phyloP scores from a whole-genome alignment of 305 asterid genomes.

The Rubia balearica region DNA sequence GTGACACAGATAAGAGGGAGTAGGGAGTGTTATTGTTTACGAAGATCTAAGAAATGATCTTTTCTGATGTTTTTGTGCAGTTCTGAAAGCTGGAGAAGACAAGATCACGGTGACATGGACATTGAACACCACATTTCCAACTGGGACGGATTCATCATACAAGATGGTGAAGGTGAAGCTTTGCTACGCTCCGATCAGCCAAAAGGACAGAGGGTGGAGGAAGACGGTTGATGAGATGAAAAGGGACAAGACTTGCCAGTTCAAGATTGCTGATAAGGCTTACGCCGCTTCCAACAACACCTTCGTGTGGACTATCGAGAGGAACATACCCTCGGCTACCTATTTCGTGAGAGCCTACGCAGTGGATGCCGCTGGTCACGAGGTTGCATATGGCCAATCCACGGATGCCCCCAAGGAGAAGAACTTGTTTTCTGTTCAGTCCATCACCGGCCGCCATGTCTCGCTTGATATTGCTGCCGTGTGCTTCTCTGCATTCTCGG shows the following conservation, averaged over 20 bases:
- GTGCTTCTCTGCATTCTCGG: slow-evolving; percentile 52
- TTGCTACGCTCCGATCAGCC: slow-evolving; percentile 52
- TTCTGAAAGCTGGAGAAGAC: slow-evolving; percentile 43
- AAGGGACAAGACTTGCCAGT: slow-evolving; percentile 52
- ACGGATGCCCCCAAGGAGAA: slow-evolving; percentile 27
- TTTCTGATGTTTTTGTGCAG: slow-evolving; percentile 22
- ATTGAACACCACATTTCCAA: slow-evolving; percentile 26
- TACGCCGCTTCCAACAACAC: slow-evolving; percentile 25
- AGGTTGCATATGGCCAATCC: slow-evolving; percentile 43
- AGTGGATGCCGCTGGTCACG: slow-evolving; percentile 15
- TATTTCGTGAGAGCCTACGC: slow-evolving; percentile 48
- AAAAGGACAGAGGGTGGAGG: slow-evolving; percentile 52
- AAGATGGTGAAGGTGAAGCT: slow-evolving; percentile 32
- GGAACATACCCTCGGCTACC: slow-evolving; percentile 39
- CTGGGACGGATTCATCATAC: slow-evolving; percentile 38
- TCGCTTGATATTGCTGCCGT: slow-evolving; percentile 41
- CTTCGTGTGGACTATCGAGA: slow-evolving; percentile 29
- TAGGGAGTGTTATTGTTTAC: not conserved
- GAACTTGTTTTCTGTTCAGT: slow-evolving; percentile 33
- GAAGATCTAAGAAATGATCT: not conserved
- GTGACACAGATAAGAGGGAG: no score
- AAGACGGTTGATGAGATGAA: slow-evolving; percentile 32
- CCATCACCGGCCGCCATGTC: slow-evolving; percentile 38
- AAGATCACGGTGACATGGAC: slow-evolving; percentile 36
- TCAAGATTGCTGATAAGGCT: slow-evolving; percentile 28